Evolutionary conservation across 176 grass and related monocot species (phyloP).

Genomic region (Thalia dealbata): DNA sequence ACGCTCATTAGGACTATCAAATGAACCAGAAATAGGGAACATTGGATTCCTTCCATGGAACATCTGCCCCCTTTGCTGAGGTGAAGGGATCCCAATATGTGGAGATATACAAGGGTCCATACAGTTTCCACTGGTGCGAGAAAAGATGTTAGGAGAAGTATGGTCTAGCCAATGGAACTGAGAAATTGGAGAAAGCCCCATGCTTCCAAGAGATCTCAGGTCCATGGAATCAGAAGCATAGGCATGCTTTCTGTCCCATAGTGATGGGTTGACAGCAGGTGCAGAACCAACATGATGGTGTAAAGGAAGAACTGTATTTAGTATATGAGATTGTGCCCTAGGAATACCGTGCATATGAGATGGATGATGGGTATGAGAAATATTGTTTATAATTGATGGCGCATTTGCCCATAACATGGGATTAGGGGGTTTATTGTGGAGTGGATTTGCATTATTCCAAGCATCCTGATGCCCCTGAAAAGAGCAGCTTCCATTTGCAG

Average conservation of each 20-base stretch:
- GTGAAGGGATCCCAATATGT: slow-evolving; percentile 38
- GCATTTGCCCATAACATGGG: slow-evolving; percentile 46
- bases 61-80: slow-evolving; percentile 36
- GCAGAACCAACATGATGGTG: slow-evolving; percentile 57
- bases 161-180: slow-evolving; percentile 39
- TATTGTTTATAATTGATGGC: slow-evolving; percentile 11
- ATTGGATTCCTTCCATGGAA: slow-evolving; percentile 34
- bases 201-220: slow-evolving; percentile 33
- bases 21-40: slow-evolving; percentile 41
- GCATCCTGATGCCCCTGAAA: slow-evolving; percentile 34
- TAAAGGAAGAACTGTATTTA: slow-evolving; percentile 32
- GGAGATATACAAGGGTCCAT: slow-evolving; percentile 41
- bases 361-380: slow-evolving; percentile 27
- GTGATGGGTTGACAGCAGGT: slow-evolving; percentile 24
- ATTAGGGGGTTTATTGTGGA: slow-evolving; percentile 34
- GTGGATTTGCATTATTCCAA: slow-evolving; percentile 43
- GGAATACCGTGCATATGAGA: slow-evolving; percentile 39
- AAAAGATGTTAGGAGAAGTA: slow-evolving; percentile 27
- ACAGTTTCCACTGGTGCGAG: slow-evolving; percentile 33
- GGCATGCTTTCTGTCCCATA: slow-evolving; percentile 22
- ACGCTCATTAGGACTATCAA: slow-evolving; percentile 51
- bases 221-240: slow-evolving; percentile 27
- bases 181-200: slow-evolving; percentile 41
- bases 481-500: slow-evolving; percentile 46
- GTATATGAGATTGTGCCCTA: slow-evolving; percentile 34